Evolutionary conservation across 805 yeast genomes (phyloP).

Genomic region (Pichia californica): DNA sequence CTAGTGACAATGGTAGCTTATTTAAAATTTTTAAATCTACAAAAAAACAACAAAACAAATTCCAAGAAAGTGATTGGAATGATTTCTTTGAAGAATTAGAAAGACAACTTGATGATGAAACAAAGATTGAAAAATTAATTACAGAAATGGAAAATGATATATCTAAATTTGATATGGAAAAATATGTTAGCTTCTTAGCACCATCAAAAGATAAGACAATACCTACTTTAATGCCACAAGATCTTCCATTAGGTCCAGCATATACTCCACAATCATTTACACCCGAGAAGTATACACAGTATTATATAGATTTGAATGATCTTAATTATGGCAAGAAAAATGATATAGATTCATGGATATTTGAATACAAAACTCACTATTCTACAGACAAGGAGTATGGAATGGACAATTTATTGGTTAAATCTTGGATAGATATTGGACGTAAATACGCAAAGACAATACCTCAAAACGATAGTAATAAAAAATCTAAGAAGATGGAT

Average conservation of each 20-base stretch:
- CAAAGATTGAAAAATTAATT: slow-evolving; percentile 4
- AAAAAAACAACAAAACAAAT: neutral
- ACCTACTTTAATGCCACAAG: slow-evolving; percentile 53
- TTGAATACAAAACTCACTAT: slow-evolving; percentile 61
- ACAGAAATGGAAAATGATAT: slow-evolving; percentile 12
- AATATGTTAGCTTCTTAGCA: slow-evolving; percentile 4
- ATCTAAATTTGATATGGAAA: slow-evolving; percentile 10
- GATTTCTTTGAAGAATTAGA: slow-evolving; percentile 11
- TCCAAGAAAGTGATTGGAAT: slow-evolving; percentile 26
- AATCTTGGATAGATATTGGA: slow-evolving; percentile 57
- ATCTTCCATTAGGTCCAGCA: slow-evolving; percentile 64
- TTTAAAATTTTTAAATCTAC: neutral
- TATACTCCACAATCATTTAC: slow-evolving; percentile 64
- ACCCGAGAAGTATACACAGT: slow-evolving; percentile 68
- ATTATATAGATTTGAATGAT: slow-evolving; percentile 53
- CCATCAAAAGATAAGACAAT: slow-evolving; percentile 46
- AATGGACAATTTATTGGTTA: slow-evolving; percentile 50
- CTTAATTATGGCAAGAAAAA: slow-evolving; percentile 28
- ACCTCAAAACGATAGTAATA: no score
- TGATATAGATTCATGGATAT: slow-evolving; percentile 34
- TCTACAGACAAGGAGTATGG: slow-evolving; percentile 55
- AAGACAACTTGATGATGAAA: slow-evolving; percentile 5
- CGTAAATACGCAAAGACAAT: slow-evolving; percentile 39
- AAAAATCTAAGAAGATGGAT: neutral
- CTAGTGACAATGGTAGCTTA: no score